Conservation (phyloP, 129 eudicot genomes). For the Artemisia annua region DNA sequence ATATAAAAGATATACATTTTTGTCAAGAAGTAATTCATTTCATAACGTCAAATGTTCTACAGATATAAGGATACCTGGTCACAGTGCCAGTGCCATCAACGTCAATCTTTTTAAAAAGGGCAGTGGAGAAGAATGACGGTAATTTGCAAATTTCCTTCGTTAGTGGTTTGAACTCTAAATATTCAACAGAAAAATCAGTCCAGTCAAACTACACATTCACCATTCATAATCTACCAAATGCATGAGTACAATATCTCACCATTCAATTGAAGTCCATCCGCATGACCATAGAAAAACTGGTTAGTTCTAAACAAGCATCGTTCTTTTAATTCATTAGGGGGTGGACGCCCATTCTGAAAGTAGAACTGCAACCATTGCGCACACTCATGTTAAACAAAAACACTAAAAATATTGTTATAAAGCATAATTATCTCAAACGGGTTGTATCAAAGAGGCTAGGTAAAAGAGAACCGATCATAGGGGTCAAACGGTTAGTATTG, state of each 20-base stretch:
- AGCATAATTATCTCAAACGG: not conserved
- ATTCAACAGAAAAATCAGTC: slow-evolving; percentile 12
- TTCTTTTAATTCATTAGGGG: slow-evolving; percentile 83
- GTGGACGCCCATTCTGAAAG: slow-evolving; percentile 86
- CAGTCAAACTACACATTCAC: slow-evolving; percentile 5
- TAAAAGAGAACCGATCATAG: not conserved
- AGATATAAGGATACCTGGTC: slow-evolving; percentile 55
- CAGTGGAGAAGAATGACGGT: slow-evolving; percentile 84
- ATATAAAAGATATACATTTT: too few relatives aligned
- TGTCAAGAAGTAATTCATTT: too few relatives aligned
- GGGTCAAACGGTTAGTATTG: not conserved
- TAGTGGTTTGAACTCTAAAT: slow-evolving; percentile 77
- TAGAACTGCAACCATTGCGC: slow-evolving; percentile 62
- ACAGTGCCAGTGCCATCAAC: slow-evolving; percentile 61
- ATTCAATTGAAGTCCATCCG: slow-evolving; percentile 72
- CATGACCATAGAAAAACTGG: slow-evolving; percentile 82
- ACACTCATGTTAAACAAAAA: slow-evolving; percentile 14
- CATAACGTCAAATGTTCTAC: not conserved
- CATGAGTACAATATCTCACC: slow-evolving; percentile 46
- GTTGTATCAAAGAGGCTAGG: not conserved
- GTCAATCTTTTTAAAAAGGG: slow-evolving; percentile 75
- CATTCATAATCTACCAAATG: slow-evolving; percentile 12
- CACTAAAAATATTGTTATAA: slow-evolving; percentile 6
- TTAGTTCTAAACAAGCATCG: slow-evolving; percentile 70
- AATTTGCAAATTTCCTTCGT: slow-evolving; percentile 90